phyloP scores from a whole-genome alignment of 305 asterid genomes.

The Fraxinus platypoda region DNA sequence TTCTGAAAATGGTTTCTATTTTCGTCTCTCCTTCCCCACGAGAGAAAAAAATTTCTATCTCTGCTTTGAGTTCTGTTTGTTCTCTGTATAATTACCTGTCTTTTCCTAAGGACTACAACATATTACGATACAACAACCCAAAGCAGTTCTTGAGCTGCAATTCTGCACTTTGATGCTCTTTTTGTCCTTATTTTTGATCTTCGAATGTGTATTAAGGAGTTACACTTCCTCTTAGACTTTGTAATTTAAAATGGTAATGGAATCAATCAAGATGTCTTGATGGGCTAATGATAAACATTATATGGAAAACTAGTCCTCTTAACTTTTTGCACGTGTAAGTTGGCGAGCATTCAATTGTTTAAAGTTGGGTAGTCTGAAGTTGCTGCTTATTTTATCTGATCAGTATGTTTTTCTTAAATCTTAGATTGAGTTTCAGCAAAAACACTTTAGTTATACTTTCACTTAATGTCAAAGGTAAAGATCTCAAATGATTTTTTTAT shows the following conservation, averaged over 20 bases:
- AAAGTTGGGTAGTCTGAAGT: background rate
- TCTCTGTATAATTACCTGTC: background rate
- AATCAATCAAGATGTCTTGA: background rate
- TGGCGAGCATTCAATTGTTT: background rate
- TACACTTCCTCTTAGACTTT: background rate
- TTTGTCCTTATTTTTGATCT: background rate
- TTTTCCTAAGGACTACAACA: background rate
- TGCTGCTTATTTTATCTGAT: background rate
- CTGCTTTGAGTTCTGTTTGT: background rate
- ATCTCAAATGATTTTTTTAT: background rate
- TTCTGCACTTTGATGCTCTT: background rate
- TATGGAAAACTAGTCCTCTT: background rate
- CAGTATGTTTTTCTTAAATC: background rate
- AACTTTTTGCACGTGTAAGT: background rate
- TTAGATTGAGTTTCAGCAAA: background rate
- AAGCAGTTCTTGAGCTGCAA: background rate
- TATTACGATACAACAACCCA: background rate
- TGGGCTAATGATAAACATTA: background rate
- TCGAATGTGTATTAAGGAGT: background rate
- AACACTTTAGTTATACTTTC: background rate
- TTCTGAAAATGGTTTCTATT: background rate
- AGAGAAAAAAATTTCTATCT: background rate
- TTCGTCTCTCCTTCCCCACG: background rate
- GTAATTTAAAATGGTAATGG: background rate
- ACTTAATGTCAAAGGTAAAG: background rate